Evolutionary conservation across 306 rosid genomes (phyloP).

Genomic region (Sechiopsis laciniata): DNA sequence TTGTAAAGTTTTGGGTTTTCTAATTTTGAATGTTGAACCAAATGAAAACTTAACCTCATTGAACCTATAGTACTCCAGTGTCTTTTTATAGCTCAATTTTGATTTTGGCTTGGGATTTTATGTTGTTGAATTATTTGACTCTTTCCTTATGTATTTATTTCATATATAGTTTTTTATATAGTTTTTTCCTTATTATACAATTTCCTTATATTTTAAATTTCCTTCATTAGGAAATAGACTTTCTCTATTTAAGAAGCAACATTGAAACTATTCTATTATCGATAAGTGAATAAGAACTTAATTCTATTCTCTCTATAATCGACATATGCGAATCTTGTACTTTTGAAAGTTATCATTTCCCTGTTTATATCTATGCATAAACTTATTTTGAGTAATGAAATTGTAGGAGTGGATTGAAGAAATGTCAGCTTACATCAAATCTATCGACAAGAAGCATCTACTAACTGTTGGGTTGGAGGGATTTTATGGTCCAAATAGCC

Average conservation of each 20-base stretch:
- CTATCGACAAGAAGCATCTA: constrained; percentile 89
- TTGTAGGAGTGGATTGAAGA: constrained; percentile 94
- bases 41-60: not conserved
- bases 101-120: not conserved
- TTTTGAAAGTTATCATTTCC: not conserved
- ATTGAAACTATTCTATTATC: no score
- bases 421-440: constrained; percentile 78
- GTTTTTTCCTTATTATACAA: no score
- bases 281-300: no score
- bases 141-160: no score
- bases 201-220: no score
- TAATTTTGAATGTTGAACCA: not conserved
- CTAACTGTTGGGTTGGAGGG: constrained; percentile 90
- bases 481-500: constrained; percentile 84
- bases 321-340: not conserved
- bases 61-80: not conserved
- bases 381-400: constrained; percentile 21
- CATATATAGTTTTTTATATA: no score
- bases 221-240: no score
- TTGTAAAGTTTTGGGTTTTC: constrained; percentile 18
- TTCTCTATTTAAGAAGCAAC: no score
- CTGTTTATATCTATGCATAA: not conserved
- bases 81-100: not conserved
- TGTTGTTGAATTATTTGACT: no score
- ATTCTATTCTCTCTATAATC: no score